Conservation (phyloP, 176 grass and related monocot genomes). For the Paspalum notatum region DNA sequence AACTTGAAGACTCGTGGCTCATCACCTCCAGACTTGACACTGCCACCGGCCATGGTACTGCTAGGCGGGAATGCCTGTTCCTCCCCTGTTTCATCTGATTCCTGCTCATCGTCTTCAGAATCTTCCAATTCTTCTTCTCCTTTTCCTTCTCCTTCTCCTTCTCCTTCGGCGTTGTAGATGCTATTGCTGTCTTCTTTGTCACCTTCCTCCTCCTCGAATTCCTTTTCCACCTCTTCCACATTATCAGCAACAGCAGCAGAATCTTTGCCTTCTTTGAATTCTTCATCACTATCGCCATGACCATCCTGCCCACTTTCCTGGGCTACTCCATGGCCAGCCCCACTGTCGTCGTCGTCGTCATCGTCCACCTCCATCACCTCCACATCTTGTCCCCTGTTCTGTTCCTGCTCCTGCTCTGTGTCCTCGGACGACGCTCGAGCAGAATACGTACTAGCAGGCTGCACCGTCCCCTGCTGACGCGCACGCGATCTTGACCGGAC, state of each 20-base stretch:
- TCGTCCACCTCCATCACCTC: not conserved
- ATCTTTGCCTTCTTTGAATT: not conserved
- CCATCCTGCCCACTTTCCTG: not conserved
- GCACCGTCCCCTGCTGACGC: not conserved
- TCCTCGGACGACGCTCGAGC: not conserved
- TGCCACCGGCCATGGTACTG: constrained; percentile 22
- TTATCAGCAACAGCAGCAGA: not conserved
- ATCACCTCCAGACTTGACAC: not conserved
- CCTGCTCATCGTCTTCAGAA: not conserved
- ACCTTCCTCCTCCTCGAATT: constrained; percentile 14
- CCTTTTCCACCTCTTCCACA: constrained; percentile 12
- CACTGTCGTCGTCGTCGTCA: not conserved
- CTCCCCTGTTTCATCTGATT: not conserved
- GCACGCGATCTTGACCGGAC: not conserved
- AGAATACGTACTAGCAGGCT: not conserved
- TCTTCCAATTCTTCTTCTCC: not conserved
- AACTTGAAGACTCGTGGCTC: not conserved
- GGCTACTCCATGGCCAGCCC: not conserved
- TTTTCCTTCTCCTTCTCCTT: not conserved
- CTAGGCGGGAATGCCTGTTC: not conserved
- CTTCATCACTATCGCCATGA: not conserved
- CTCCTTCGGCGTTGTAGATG: not conserved
- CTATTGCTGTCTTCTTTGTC: constrained; percentile 7
- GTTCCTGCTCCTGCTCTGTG: not conserved
- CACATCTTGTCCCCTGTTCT: not conserved